Evolutionary conservation across 2,329 filamentous ascomycete genomes (phyloP), one percentile per base, ranked within the genome.

Genomic region (Aureobasidium melanogenum): DNA sequence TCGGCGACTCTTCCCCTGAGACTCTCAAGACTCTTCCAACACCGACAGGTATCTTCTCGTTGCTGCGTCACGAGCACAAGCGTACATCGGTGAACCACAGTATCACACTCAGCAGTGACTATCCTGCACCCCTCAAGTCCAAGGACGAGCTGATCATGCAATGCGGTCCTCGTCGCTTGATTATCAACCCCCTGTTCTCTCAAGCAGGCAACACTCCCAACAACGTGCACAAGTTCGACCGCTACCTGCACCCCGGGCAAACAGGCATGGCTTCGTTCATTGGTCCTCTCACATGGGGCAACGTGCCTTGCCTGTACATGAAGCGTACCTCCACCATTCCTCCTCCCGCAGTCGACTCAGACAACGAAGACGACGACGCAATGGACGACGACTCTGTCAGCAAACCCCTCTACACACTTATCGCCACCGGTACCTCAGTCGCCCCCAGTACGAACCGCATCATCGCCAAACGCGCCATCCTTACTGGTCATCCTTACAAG

Each of bases 401-500:
- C 46, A 55, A 54, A 32, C 59, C 59, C 15, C 47, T 54, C 9
- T 61, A 61, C 50, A 82, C 85, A 41, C 83, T 99, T 54, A 83
- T 97, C 62, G 94, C 84, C 50, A 96, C 89, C 0, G 94, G 95
- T 64, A 97, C 94, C 0, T 86, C 89, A 6, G 82, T 97, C 17
- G 86, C 91, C 0, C 89, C 91, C 72, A 74, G 92, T 75, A 71
- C 85, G 72, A 69, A 76, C 51, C 87, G 94, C 41, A 88, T 99
- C 61, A 85, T 99, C 63, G 92, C 93, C 69, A 99, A 99, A 78
- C 88, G 94, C 57, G 86, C 96, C 67, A 89, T 97, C 66, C 82
- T 99, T 62, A 96, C 94, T 0, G 95, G 94, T 17, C 93, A 99
- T 72, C 94, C 95, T 0, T 97, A 91, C 82, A 96, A 99, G 79